Percentiles rank a stretch among this genome's conserved stretches.
Conservation (phyloP, 768 basidiomycete species). For the Kwoniella sp. region DNA sequence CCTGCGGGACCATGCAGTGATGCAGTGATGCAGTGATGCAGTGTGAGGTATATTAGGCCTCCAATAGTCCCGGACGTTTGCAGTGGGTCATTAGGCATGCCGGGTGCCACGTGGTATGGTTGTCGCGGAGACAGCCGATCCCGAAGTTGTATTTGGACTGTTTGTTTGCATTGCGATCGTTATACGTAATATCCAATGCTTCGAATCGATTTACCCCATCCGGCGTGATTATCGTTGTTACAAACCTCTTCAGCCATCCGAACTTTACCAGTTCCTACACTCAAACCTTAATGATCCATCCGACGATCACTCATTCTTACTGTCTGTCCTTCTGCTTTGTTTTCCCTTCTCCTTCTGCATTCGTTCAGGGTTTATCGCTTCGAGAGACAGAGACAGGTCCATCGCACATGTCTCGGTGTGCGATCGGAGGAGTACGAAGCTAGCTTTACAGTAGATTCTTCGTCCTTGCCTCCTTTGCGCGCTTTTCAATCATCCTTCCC, state of each 20-base stretch:
- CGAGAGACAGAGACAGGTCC: not conserved
- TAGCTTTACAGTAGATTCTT: not conserved
- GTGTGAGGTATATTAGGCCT: too few species aligned
- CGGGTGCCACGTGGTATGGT: too few species aligned
- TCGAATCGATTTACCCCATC: constrained; percentile 3
- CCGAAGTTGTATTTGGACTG: not conserved
- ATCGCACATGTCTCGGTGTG: not conserved
- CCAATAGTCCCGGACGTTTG: too few species aligned
- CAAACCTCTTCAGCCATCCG: not conserved
- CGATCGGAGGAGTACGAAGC: not conserved
- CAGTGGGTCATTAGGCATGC: too few species aligned
- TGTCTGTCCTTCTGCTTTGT: not conserved
- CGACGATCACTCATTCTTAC: not conserved
- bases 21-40: too few species aligned
- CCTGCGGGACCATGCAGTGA: too few species aligned
- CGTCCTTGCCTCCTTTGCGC: too few species aligned
- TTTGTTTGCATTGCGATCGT: too few species aligned
- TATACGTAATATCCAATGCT: not conserved
- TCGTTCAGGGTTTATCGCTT: not conserved
- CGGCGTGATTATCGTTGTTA: not conserved
- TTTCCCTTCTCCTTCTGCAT: not conserved
- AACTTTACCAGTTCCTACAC: not conserved
- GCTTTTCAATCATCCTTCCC: too few species aligned
- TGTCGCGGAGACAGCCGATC: not conserved
- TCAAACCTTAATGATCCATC: constrained; percentile 1